A percentile compares a stretch with the other conserved stretches of the same genome.
Evolutionary conservation across 495 filamentous ascomycete species (phyloP).

Genomic region (Penicillium mononematosum): DNA sequence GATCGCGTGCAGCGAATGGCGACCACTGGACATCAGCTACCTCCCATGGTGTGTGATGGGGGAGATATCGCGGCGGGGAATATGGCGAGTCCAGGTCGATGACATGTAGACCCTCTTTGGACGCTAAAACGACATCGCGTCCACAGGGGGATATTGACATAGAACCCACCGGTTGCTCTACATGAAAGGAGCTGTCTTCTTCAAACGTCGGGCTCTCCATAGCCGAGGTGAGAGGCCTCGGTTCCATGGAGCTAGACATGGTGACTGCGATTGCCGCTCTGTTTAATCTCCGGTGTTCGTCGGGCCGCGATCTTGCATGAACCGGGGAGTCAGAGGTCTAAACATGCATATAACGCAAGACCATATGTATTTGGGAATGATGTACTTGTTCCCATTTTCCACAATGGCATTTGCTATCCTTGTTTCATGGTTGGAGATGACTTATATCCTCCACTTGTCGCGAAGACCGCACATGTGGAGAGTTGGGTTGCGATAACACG

Average conservation of each 20-base stretch:
- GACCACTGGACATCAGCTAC: constrained; percentile 99
- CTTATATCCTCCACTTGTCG: background rate
- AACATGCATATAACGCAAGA: constrained; percentile 1
- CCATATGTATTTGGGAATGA: background rate
- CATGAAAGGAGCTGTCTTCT: constrained; percentile 76
- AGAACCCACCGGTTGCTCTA: constrained; percentile 72
- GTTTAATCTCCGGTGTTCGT: constrained; percentile 15
- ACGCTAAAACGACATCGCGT: constrained; percentile 87
- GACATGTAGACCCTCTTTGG: constrained; percentile 81
- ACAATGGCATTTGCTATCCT: constrained; percentile 4
- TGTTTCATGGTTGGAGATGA: constrained; percentile 2
- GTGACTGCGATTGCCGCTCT: constrained; percentile 19
- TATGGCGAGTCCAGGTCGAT: constrained; percentile 92
- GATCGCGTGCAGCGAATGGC: constrained; percentile 82
- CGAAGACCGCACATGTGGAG: background rate
- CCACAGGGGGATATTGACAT: constrained; percentile 91
- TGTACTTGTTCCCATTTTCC: constrained; percentile 5
- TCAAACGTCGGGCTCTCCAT: constrained; percentile 87
- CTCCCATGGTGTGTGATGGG: constrained; percentile 87
- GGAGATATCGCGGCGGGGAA: constrained; percentile 81
- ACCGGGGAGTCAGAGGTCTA: constrained; percentile 8
- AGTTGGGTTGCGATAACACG: constrained; percentile 10
- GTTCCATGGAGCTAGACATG: constrained; percentile 43
- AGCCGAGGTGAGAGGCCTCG: constrained; percentile 57
- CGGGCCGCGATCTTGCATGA: constrained; percentile 14